Evolutionary conservation across 176 grass and related monocot species (phyloP), one percentile per base, ranked within the genome.

Genomic region (Stipa capillata): DNA sequence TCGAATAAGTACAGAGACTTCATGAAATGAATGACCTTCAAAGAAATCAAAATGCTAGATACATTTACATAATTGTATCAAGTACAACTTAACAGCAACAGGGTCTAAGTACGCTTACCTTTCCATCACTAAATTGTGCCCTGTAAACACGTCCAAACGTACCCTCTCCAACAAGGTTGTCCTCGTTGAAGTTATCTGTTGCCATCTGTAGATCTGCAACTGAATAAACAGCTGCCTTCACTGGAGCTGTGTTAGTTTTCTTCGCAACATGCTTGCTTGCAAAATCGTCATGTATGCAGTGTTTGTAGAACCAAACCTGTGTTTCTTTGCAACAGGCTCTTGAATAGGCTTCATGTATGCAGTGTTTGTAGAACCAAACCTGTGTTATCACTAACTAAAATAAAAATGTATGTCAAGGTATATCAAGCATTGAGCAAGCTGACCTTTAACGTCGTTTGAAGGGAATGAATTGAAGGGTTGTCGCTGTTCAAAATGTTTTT

Each of bases 141-240:
- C 59, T 90, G 78, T 88, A 97, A 79, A 97, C 87, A 77, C 87
- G 79, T 71, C 91, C 94, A 47, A 94, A 97, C 59, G 72, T 71
- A 41, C 87, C 94, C 76, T 97, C 94, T 74, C 87, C 94, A 65
- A 97, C 61, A 80, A 97, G 89, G 74, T 90, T 94, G 24, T 97
- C 91, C 67, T 88, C 53, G 58, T 66, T 94, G 55, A 97, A 94
- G 78, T 89, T 97, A 60, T 90, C 80, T 64, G 91, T 97, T 76
- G 87, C 94, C 79, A 97, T 92, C 72, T 97, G 94, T 43, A 97
- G 83, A 69, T 97, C 94, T 37, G 94, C 89, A 10, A 97, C 91
- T 49, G 89, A 94, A 94, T 94, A 97, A 73, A 94, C 71, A 63
- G 77, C 87, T 80, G 87, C 84, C 40, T 85, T 89, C 37, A 94